A percentile compares a stretch with the other conserved stretches of the same genome.
Conservation (phyloP, 345 rosid genomes). For the Carallia brachiata region DNA sequence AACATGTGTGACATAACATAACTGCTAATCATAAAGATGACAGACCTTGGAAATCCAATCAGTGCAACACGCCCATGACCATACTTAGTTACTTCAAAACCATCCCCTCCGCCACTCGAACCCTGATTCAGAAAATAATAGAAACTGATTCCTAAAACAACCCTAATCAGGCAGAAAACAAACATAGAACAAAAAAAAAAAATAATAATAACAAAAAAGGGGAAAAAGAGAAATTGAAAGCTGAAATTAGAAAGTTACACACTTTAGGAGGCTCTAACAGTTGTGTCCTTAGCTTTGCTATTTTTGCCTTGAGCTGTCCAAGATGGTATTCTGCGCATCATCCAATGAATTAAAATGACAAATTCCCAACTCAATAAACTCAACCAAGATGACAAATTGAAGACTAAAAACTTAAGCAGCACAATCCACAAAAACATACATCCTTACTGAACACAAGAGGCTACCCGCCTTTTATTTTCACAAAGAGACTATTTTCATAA, state of each 20-base stretch:
- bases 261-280: constrained; percentile 96
- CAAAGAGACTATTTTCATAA: no score
- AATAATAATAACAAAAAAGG: no score
- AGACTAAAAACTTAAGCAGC: no score
- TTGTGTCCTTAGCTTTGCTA: constrained; percentile 96
- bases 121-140: constrained; percentile 50
- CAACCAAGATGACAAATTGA: neutral
- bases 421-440: no score
- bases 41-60: constrained; percentile 96
- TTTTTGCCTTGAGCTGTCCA: constrained; percentile 99
- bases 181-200: neutral
- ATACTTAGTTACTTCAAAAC: constrained; percentile 97
- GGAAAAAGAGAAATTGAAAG: no score
- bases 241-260: constrained; percentile 1
- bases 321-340: constrained; percentile 83
- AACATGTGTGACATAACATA: neutral
- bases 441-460: no score
- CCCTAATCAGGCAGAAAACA: neutral
- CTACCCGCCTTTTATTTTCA: no score
- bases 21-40: constrained; percentile 10
- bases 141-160: neutral
- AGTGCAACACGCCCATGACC: constrained; percentile 99
- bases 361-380: neutral
- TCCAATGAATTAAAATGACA: no score
- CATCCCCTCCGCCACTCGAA: constrained; percentile 92